Evolutionary conservation across 1,284 basidiomycete species (phyloP), one percentile per base, ranked within the genome.

Genomic region (Pisolithus thermaeus): DNA sequence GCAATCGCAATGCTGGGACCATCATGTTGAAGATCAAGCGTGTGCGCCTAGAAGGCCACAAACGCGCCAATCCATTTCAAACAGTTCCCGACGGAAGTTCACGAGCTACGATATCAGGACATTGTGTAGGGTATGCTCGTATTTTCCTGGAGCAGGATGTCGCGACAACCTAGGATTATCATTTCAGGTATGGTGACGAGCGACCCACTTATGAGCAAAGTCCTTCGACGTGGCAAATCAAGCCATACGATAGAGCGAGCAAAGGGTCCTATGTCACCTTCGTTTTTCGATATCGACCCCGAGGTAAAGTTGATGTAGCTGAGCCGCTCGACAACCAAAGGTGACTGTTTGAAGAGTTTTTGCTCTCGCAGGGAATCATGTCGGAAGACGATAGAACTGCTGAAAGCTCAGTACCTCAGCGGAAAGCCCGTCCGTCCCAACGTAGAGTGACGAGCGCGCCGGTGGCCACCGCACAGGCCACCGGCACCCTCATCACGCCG

Each of bases 21-120:
- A 78, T 86, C 46, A 63, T 65, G 2, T 59, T 86, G 27, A 78
- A 77, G 55, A 79, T 86, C 57, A 81, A 79, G 56, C 68, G 71
- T 47, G 64, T 79, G 7, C 30, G 62, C 60, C 51, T 67, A 63
- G 37, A 58, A 62, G 30, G 65, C 54, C 16, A 27, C 5, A 60
- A 52, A 37, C 55, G 62, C 36, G 64, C 78, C 48, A 73, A 78
- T 65, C 32, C 66, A 44, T 53, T 78, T 47, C 67, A 73, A 52
- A 50, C 60, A 36, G 53, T 70, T 52, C 73, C 69, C 8, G 50
- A 52, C 52, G 12, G 40, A 50, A 9, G 46, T 59, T 30, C 70
- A 62, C 36, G 73, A 69, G 56, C 60, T 64, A 37, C 66, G 64
- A 51, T 54, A 57, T 16, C 72, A 69, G 32, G 73, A 72, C 46